Evolutionary conservation across 805 yeast genomes (phyloP), one percentile per base, ranked within the genome.

Genomic region (Jamesozyma rosinii): DNA sequence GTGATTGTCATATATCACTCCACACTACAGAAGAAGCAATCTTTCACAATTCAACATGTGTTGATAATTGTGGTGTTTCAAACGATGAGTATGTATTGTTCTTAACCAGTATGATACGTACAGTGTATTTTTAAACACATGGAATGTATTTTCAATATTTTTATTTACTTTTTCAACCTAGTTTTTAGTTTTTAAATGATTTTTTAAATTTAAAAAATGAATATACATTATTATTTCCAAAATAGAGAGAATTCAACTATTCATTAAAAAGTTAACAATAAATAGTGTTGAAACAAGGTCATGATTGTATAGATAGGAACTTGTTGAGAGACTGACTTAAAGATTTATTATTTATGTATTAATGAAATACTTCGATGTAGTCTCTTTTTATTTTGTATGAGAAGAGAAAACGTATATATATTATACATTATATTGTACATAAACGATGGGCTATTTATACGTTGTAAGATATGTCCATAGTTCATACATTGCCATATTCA

Each of bases 11-110:
- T 29, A 18, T 1, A 3, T n/a, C 5, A 4, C 5, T 2, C 11
- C 29, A 6, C 2, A 20, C 31, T 4, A 3, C 4, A 13, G 15
- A 19, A 21, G 35, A 35, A 3, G 21, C 13, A 14, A 13, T 13
- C 1, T 40, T 40, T 24, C 43, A 40, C 13, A 33, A 20, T 22
- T 1, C 6, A 2, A n/a, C 9, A 13, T 40, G 43, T 35, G 2
- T 35, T 4, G 21, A 35, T 13, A 3, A n/a, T 11, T 40, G 43
- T 29, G 11, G n/a, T 15, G 21, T 29, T 5, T 35, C 43, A 5
- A 40, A 40, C 35, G 30, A 40, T 10, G 35, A 5, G 3, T 40
- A 40, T 21, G 21, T 29, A 6, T 29, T 10, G 13, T 40, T 27
- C 21, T 30, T 40, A 13, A 35, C 22, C 14, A 35, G n/a, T 4